phyloP scores from a whole-genome alignment of 75 land plant species.

The Larix kaempferi region DNA sequence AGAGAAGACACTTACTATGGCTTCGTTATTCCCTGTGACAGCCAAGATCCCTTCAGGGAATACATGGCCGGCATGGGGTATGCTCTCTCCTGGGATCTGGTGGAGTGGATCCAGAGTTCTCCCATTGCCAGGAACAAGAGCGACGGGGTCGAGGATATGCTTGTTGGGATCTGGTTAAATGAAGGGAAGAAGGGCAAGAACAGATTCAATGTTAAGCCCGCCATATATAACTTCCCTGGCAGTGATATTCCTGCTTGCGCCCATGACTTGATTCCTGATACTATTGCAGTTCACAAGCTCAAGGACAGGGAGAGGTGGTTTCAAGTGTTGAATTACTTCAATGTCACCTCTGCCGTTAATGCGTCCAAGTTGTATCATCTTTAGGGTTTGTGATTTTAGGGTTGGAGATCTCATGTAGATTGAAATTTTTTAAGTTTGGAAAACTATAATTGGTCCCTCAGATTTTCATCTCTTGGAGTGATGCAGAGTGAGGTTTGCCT shows the following conservation, averaged over 20 bases:
- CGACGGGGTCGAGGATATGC: slow-evolving; percentile 62
- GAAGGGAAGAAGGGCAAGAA: slow-evolving; percentile 56
- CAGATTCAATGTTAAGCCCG: slow-evolving; percentile 53
- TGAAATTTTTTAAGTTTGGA: too few relatives aligned
- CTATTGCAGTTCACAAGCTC: slow-evolving; percentile 55
- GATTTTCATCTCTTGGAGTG: too few relatives aligned
- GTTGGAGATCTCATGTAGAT: too few relatives aligned
- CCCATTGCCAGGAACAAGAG: slow-evolving; percentile 34
- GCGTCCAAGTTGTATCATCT: too few relatives aligned
- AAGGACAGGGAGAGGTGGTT: slow-evolving; percentile 53
- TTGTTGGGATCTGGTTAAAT: slow-evolving; percentile 56
- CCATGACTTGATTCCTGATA: slow-evolving; percentile 51
- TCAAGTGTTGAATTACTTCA: slow-evolving; percentile 47
- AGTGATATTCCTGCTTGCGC: slow-evolving; percentile 26
- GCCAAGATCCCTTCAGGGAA: slow-evolving; percentile 34
- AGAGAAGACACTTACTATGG: slow-evolving; percentile 81
- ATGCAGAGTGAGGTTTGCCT: too few relatives aligned
- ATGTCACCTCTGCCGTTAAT: slow-evolving; percentile 20
- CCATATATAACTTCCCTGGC: slow-evolving; percentile 74
- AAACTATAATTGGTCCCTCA: too few relatives aligned
- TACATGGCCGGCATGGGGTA: slow-evolving; percentile 97
- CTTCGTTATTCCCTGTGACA: slow-evolving; percentile 52
- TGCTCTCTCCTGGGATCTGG: slow-evolving; percentile 80
- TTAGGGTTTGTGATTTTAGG: too few relatives aligned
- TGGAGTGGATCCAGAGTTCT: slow-evolving; percentile 59